Evolutionary conservation across 441 rosid genomes (phyloP), one percentile per base, ranked within the genome.

Genomic region (Gossypium davidsonii): DNA sequence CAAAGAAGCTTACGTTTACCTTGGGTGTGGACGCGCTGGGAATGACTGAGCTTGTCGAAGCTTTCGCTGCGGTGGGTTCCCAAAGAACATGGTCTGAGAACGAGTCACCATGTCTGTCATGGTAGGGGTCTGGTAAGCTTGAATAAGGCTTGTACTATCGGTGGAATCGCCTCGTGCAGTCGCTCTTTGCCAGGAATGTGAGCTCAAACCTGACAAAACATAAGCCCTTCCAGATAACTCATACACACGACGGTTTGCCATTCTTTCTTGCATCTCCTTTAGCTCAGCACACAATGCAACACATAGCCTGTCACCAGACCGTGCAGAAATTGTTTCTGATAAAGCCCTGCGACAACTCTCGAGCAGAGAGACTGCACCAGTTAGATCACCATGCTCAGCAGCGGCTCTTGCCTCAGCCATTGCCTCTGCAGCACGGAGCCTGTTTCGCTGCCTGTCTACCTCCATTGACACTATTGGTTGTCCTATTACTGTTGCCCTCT

Each of bases 181-280:
- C 26, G 62, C 94, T 73, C 92, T 85, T 81, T 90, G 94, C 92
- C 94, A 88, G 9, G 92, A 86, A 39, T 90, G 94, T 14, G 94
- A 90, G 78, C 94, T 88, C 78, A 90, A 76, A 28, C 94, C 92
- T 0, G 92, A 88, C 23, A 90, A 84, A 28, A 90, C 87, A 20
- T 90, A 90, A 44, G 92, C 92, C 70, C 94, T 84, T 61, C 94
- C 94, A 0, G 92, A 84, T 49, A 80, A 49, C 80, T 88, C 92
- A 4, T 90, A 88, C 3, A 86, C 78, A 0, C 75, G 84, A 6
- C 90, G 87, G 75, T 78, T 88, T 23, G 89, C 89, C 94, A 86
- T 88, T 73, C 94, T 85, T 62, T 90, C 92, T 76, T 88, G 89
- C 86, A 83, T 88, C 80, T 88, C 92, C 76, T 82, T 85, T 25